phyloP scores from a whole-genome alignment of 1,139 yeast genomes.

The Groenewaldozyma auringiensis region DNA sequence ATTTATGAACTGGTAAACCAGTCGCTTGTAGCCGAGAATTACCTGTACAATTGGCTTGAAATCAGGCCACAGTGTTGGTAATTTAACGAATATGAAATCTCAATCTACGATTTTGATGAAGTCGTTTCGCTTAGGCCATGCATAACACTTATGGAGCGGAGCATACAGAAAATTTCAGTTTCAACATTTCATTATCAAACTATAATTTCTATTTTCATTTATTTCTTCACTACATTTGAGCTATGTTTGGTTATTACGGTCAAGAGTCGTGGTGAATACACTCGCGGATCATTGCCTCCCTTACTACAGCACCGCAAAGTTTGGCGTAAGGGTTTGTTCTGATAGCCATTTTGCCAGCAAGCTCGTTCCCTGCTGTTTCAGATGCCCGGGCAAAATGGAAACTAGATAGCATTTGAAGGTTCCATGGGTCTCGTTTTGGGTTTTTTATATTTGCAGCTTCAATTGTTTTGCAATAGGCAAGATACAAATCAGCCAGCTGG shows the following conservation, averaged over 20 bases:
- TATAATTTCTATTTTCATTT: too few relatives aligned
- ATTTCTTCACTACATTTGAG: too few relatives aligned
- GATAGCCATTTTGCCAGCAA: constrained; percentile 23
- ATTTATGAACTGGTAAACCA: neutral
- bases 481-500: neutral
- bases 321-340: constrained; percentile 30
- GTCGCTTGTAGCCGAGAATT: neutral
- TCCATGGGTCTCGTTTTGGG: constrained; percentile 18
- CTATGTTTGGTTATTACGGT: too few relatives aligned
- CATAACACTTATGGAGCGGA: neutral
- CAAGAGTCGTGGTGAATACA: neutral
- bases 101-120: neutral
- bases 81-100: too few relatives aligned
- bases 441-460: constrained; percentile 2
- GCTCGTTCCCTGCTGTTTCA: constrained; percentile 27
- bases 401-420: constrained; percentile 25
- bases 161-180: too few relatives aligned
- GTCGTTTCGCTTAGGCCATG: neutral
- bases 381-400: constrained; percentile 21
- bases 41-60: neutral
- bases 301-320: constrained; percentile 30
- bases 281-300: constrained; percentile 18
- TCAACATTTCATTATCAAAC: too few relatives aligned
- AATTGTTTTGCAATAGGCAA: constrained; percentile 1
- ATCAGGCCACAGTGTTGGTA: neutral